A percentile compares a stretch with the other conserved stretches of the same genome.
Evolutionary conservation across 129 eudicot species (phyloP).

Genomic region (Ambrosia artemisiifolia): DNA sequence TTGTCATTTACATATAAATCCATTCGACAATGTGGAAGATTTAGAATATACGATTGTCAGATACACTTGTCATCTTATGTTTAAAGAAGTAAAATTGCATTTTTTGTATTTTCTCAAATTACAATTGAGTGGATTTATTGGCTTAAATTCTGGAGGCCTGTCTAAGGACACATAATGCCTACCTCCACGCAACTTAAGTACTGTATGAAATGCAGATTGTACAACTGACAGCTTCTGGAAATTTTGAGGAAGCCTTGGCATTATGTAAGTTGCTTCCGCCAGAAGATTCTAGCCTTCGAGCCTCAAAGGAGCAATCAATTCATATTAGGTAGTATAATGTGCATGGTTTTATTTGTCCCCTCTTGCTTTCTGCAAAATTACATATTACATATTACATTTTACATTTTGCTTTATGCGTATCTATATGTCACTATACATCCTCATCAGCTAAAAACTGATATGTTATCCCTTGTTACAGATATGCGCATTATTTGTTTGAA

Average conservation of each 20-base stretch:
- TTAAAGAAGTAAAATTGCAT: background rate
- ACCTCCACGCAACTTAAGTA: conserved; percentile 17
- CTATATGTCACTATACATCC: background rate
- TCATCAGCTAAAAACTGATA: background rate
- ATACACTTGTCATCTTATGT: background rate
- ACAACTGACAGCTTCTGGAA: conserved; percentile 94
- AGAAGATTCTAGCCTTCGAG: conserved; percentile 96
- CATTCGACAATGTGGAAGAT: conserved; percentile 1
- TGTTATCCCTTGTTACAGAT: conserved; percentile 46
- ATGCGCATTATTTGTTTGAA: conserved; percentile 88
- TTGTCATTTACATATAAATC: background rate
- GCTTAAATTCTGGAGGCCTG: conserved; percentile 5
- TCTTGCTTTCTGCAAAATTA: background rate
- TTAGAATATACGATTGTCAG: background rate
- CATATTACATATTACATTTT: background rate
- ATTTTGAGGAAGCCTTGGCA: conserved; percentile 95
- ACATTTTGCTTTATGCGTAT: conserved; percentile 4
- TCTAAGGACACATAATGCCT: conserved; percentile 6
- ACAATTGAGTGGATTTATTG: conserved; percentile 8
- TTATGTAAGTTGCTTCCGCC: conserved; percentile 94
- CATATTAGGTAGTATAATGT: conserved; percentile 61
- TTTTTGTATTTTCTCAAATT: background rate
- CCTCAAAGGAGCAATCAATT: conserved; percentile 98
- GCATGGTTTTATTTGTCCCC: background rate
- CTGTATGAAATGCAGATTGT: conserved; percentile 59